phyloP scores from a whole-genome alignment of 495 filamentous ascomycete genomes.

The Barbatosphaeria neglecta region DNA sequence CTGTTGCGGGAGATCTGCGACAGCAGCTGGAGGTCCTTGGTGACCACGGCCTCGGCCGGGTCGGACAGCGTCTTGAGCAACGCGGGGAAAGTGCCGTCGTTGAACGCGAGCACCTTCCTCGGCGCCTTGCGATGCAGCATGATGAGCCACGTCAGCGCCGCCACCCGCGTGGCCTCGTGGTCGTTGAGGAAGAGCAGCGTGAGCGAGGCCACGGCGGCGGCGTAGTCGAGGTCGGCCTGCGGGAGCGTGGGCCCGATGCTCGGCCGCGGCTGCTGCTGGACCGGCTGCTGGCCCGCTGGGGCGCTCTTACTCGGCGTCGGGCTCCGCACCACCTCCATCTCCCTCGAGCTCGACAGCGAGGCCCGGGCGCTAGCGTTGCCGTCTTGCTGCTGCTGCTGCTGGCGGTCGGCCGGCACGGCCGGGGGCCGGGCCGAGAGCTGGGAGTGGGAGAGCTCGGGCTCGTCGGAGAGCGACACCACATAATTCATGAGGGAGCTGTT shows the following conservation, averaged over 20 bases:
- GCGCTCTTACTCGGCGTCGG: conserved; percentile 35
- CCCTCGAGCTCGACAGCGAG: conserved; percentile 42
- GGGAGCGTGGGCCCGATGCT: conserved; percentile 23
- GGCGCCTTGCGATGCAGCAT: conserved; percentile 96
- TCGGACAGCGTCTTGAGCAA: conserved; percentile 94
- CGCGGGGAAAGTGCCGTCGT: conserved; percentile 93
- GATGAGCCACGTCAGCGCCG: conserved; percentile 88
- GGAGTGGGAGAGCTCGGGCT: conserved; percentile 37
- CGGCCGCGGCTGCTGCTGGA: conserved; percentile 10
- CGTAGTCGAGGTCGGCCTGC: conserved; percentile 81
- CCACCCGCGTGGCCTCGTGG: conserved; percentile 88
- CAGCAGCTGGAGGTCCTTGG: conserved; percentile 83
- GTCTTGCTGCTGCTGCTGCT: conserved; percentile 41
- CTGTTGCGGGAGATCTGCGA: conserved; percentile 94
- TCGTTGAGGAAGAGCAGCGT: conserved; percentile 93
- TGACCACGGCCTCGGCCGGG: conserved; percentile 90
- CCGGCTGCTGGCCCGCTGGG: conserved; percentile 34
- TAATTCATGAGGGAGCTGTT: conserved; percentile 86
- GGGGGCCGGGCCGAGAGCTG: conserved; percentile 31
- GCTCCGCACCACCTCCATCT: conserved; percentile 41
- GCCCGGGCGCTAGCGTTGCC: conserved; percentile 38
- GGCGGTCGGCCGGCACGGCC: too few species aligned
- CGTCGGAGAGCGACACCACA: conserved; percentile 81
- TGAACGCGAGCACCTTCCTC: conserved; percentile 85
- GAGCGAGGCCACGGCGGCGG: conserved; percentile 89